A percentile compares a stretch with the other conserved stretches of the same genome.
Evolutionary conservation across 352 stramenopile genomes (phyloP).

Genomic region (Phytophthora megakarya): DNA sequence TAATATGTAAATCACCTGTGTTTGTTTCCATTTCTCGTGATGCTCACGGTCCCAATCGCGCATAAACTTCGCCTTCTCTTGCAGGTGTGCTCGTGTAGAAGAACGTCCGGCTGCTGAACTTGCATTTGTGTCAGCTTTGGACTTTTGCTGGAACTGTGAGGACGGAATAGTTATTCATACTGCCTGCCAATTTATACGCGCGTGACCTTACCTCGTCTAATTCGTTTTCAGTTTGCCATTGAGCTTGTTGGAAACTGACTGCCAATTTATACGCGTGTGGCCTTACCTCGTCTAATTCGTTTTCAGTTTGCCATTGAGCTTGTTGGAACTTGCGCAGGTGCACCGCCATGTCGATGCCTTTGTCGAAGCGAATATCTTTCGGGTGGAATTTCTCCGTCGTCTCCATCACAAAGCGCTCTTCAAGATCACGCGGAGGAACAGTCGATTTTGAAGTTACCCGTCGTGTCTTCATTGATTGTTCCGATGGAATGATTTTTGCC

Average conservation of each 20-base stretch:
- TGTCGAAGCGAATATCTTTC: constrained; percentile 53
- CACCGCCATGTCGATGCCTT: constrained; percentile 73
- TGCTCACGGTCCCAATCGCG: constrained; percentile 64
- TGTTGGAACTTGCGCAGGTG: constrained; percentile 68
- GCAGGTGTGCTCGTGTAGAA: constrained; percentile 50
- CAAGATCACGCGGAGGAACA: constrained; percentile 42
- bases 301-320: constrained; percentile 59
- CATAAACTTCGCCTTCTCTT: constrained; percentile 66
- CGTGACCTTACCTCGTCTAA: constrained; percentile 36
- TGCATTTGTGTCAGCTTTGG: constrained; percentile 27
- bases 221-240: constrained; percentile 63
- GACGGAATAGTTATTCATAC: neutral
- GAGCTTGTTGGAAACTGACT: constrained; percentile 57
- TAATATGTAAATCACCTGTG: constrained; percentile 41
- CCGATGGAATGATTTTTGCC: constrained; percentile 5
- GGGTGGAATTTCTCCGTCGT: constrained; percentile 50
- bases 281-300: constrained; percentile 47
- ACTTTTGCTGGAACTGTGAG: constrained; percentile 39
- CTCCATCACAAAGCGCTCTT: constrained; percentile 59
- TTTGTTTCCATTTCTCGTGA: constrained; percentile 56
- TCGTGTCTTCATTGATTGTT: constrained; percentile 3
- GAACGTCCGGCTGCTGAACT: constrained; percentile 29
- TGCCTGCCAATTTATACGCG: neutral
- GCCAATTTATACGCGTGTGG: neutral
- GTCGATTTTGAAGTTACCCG: constrained; percentile 4